Conservation (phyloP, 331 rosid species). For the Stylosanthes scabra region DNA sequence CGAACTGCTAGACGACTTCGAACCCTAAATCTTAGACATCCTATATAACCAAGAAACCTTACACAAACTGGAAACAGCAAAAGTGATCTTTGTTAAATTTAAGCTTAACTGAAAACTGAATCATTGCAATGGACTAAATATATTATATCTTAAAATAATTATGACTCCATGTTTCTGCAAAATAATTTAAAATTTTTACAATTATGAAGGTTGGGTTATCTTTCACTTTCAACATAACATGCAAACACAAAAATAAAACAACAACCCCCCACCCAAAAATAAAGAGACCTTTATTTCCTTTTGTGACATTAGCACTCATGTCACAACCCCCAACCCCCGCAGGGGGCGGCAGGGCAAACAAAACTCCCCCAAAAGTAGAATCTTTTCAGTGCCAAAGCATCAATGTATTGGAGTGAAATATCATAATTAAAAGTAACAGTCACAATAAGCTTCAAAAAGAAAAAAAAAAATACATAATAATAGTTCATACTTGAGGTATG, state of each 20-base stretch:
- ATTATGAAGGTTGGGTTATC: background rate
- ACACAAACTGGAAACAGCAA: background rate
- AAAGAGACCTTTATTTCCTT: background rate
- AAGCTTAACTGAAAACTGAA: background rate
- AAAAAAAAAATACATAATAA: background rate
- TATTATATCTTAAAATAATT: background rate
- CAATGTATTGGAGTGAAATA: background rate
- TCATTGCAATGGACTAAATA: background rate
- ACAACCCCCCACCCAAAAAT: too few relatives aligned
- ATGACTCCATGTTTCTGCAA: background rate
- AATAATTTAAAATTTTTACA: background rate
- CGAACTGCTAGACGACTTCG: too few relatives aligned
- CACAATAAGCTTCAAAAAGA: too few relatives aligned
- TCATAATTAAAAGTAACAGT: too few relatives aligned
- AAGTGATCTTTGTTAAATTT: background rate
- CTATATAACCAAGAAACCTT: background rate
- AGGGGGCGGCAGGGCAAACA: too few relatives aligned
- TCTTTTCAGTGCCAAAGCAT: background rate
- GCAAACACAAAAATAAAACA: background rate
- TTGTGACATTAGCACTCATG: too few relatives aligned
- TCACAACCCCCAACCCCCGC: too few relatives aligned
- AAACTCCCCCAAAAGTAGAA: too few relatives aligned
- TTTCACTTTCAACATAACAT: background rate
- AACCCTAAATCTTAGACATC: too few relatives aligned
- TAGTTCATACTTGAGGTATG: constrained; percentile 77